phyloP scores from a whole-genome alignment of 805 yeast genomes.

The Tanozyma kutaoensis region DNA sequence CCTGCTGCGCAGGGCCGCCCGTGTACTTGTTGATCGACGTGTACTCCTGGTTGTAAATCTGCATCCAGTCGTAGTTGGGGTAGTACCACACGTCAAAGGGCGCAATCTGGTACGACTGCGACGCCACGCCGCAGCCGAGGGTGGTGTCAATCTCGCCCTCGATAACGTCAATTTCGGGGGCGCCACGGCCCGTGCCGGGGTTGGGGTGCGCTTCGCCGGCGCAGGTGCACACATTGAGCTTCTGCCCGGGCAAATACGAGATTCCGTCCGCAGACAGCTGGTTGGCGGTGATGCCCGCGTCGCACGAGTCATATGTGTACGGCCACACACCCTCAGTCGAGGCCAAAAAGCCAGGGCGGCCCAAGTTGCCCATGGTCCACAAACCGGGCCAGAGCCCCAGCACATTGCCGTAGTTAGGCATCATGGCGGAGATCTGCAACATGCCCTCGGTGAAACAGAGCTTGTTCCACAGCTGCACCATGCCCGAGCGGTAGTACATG shows the following conservation, averaged over 20 bases:
- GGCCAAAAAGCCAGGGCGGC: conserved; percentile 81
- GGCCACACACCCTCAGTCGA: conserved; percentile 95
- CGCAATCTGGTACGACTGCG: conserved; percentile 30
- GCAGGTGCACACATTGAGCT: conserved; percentile 67
- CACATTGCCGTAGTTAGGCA: conserved; percentile 69
- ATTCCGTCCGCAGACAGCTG: conserved; percentile 87
- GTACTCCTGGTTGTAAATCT: conserved; percentile 11
- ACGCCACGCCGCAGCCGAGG: conserved; percentile 47
- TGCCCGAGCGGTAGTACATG: conserved; percentile 75
- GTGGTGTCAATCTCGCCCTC: conserved; percentile 68
- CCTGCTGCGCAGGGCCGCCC: conserved; percentile 26
- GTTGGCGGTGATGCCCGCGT: conserved; percentile 90
- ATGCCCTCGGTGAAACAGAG: conserved; percentile 79
- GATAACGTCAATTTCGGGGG: conserved; percentile 74
- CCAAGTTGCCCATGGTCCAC: conserved; percentile 91
- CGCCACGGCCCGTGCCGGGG: conserved; percentile 81
- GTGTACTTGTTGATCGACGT: conserved; percentile 24
- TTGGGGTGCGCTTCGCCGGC: conserved; percentile 79
- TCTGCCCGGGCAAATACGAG: conserved; percentile 77
- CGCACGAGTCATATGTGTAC: conserved; percentile 74
- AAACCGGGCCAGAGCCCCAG: conserved; percentile 94
- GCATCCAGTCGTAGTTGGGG: conserved; percentile 23
- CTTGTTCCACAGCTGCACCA: conserved; percentile 89
- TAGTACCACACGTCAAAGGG: conserved; percentile 31
- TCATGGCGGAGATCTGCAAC: conserved; percentile 59